A percentile compares a stretch with the other conserved stretches of the same genome.
These are phyloP conservation scores for Orbilia javanica DNA, from an alignment of 2,329 filamentous ascomycete genomes.

Conservation along the genomic window DNA sequence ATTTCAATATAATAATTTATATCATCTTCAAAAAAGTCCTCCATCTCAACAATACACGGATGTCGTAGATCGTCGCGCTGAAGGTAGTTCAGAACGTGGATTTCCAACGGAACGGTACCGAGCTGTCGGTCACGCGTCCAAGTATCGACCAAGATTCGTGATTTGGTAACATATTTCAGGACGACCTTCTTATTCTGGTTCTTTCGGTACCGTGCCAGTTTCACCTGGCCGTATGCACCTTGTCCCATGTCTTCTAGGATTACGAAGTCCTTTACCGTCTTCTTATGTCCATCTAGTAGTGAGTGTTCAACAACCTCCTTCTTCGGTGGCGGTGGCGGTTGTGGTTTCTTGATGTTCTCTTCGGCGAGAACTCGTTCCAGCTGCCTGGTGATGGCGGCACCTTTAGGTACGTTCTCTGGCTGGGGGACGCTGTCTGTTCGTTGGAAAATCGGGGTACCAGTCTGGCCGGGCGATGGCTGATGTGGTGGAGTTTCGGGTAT, in stretches of 20 bases:
- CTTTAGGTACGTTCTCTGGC: conserved; percentile 33
- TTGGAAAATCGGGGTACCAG: conserved; percentile 70
- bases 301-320: conserved; percentile 63
- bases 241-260: conserved; percentile 99
- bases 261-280: conserved; percentile 87
- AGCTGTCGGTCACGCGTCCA: conserved; percentile 95
- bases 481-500: conserved; percentile 77
- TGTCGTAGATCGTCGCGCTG: conserved; percentile 77
- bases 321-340: conserved; percentile 69
- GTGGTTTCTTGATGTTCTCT: conserved; percentile 69
- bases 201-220: conserved; percentile 87
- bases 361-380: conserved; percentile 47
- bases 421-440: conserved; percentile 28
- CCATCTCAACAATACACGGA: conserved; percentile 79
- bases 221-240: conserved; percentile 97
- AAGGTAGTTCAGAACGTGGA: conserved; percentile 95
- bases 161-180: conserved; percentile 97
- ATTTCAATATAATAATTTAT: conserved; percentile 99
- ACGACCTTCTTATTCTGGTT: conserved; percentile 84
- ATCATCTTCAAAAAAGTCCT: conserved; percentile 81
- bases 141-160: conserved; percentile 94
- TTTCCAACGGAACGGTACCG: conserved; percentile 94
- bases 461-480: conserved; percentile 83
- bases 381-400: conserved; percentile 43
- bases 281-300: conserved; percentile 70